Evolutionary conservation across 306 rosid genomes (phyloP).

Genomic region (Parietaria judaica): DNA sequence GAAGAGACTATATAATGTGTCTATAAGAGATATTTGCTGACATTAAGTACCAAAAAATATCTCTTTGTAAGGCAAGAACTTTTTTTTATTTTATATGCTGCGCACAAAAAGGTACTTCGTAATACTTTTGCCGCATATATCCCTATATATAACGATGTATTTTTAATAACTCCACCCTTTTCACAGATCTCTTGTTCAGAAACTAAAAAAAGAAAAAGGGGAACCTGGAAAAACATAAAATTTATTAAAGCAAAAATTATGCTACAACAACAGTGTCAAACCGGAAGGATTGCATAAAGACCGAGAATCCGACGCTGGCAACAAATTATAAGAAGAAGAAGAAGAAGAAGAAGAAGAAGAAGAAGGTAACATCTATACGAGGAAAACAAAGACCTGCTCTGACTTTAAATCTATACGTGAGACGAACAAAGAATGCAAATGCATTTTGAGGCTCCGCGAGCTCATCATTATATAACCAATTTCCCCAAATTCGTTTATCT

Average conservation of each 20-base stretch:
- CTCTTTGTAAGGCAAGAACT: neutral
- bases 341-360: neutral
- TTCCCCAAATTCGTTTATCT: slow-evolving; percentile 11
- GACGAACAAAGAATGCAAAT: neutral
- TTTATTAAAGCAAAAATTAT: no score
- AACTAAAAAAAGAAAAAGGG: no score
- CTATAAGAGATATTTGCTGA: no score
- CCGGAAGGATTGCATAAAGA: neutral
- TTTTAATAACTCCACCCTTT: no score
- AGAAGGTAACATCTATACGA: slow-evolving; percentile 6
- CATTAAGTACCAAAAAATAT: no score
- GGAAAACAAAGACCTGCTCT: slow-evolving; percentile 12
- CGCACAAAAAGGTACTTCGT: no score
- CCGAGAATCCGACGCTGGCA: neutral
- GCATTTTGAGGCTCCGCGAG: neutral
- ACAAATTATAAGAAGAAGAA: neutral
- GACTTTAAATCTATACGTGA: neutral
- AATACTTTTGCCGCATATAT: no score
- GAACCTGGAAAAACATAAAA: no score
- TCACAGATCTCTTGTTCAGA: no score
- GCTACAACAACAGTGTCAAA: neutral
- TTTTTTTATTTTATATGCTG: no score
- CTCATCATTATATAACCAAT: slow-evolving; percentile 15
- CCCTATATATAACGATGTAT: no score
- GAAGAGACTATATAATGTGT: no score